Base-by-base conservation (phyloP, 169 alveolate genomes). In the Cardiosporidium cionae region DNA sequence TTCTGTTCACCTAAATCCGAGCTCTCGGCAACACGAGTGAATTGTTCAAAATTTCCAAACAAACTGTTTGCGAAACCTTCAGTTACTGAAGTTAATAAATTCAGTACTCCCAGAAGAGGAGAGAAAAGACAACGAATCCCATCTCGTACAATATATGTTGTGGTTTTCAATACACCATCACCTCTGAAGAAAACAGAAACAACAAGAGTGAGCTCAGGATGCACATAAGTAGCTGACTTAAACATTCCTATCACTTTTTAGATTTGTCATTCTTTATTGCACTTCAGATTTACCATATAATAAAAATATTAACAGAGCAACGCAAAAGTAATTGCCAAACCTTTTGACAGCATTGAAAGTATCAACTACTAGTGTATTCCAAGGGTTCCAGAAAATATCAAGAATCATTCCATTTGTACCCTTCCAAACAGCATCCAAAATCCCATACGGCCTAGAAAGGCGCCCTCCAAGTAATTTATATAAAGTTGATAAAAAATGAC, bases 41-140 rank as follows among this genome's bases (percentile, higher is more conserved):
- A 91, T 76, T 91, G 91, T 79, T 91, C 96, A 64, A 91, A 89
- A 72, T 92, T 96, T 7, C 97, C 97, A 7, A 92, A 82, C 28
- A 92, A 81, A 7, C 92, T 88, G 62, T 90, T 92, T 29, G 97
- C 85, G 70, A 92, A 86, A 5, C 97, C 95, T 70, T 92, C 97
- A 16, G 91, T 87, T 23, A 92, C 78, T 64, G 93, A 85, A 33
- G 95, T 91, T 58, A 87, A 74, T 68, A 92, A 76, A 68, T 91
- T 92, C 31, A 90, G 81, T 16, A 85, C 70, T 4, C 96, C 96
- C 65, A 88, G 86, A n/a, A 92, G 27, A 7, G 95, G 95, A 2
- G 94, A 84, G 35, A 89, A 70, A 36, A 86, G 66, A 58, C 94
- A 87, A 16, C 89, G 73, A 7, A 84, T 16, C 7, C 79, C 58